These are phyloP conservation scores for Mortierella sp. DNA, from an alignment of 371 early-diverging fungal species.

Conservation along the genomic window DNA sequence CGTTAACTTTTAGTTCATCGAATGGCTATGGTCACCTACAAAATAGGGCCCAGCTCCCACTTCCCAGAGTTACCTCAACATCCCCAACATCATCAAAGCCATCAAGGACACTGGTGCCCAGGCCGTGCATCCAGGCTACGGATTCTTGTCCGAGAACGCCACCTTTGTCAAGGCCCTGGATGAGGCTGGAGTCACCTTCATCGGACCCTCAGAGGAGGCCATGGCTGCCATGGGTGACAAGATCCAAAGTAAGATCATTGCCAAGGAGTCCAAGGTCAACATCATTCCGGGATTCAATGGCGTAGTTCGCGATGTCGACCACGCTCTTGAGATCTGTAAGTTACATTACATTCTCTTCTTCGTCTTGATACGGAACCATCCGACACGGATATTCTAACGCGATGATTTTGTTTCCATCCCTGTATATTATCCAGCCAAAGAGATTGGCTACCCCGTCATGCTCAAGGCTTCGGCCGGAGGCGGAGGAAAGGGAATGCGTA, in stretches of 20 bases:
- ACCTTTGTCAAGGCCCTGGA: slow-evolving; percentile 79
- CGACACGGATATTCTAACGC: too few species aligned
- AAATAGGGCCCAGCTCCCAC: slow-evolving; percentile 70
- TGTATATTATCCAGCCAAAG: slow-evolving; percentile 46
- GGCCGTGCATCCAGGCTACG: slow-evolving; percentile 89
- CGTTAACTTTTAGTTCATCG: neutral
- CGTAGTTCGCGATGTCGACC: slow-evolving; percentile 75
- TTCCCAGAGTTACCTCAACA: slow-evolving; percentile 69
- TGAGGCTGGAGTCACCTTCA: slow-evolving; percentile 76
- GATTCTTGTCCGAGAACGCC: slow-evolving; percentile 88
- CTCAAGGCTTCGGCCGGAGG: slow-evolving; percentile 93
- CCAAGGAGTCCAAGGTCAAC: slow-evolving; percentile 85
- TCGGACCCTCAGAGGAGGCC: slow-evolving; percentile 81
- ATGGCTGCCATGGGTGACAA: slow-evolving; percentile 97
- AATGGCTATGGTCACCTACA: neutral
- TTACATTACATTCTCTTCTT: neutral
- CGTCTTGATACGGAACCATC: too few species aligned
- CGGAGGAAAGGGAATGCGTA: slow-evolving; percentile 94
- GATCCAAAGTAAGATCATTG: slow-evolving; percentile 88
- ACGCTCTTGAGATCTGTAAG: slow-evolving; percentile 75
- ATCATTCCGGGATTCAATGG: slow-evolving; percentile 95
- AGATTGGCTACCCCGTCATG: slow-evolving; percentile 86
- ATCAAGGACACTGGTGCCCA: slow-evolving; percentile 70
- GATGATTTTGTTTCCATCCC: neutral
- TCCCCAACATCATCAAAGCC: slow-evolving; percentile 66